These are phyloP conservation scores for Microcyclospora pomicola DNA, from an alignment of 2,329 filamentous ascomycete species.

Conservation along the genomic window DNA sequence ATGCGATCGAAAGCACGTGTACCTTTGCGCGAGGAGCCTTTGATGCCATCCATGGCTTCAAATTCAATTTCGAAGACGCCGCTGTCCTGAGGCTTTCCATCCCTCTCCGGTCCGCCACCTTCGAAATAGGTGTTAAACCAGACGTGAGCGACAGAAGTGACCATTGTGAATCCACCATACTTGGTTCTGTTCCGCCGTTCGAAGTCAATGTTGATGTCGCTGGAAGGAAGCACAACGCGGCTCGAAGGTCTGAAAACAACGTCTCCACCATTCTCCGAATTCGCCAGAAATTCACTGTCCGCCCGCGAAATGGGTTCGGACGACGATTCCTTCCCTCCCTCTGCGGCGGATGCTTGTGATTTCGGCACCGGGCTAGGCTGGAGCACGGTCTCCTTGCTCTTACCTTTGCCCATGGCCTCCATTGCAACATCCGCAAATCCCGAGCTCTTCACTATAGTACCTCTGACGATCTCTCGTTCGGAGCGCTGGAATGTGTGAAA, in stretches of 20 bases:
- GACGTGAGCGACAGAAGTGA: constrained; percentile 82
- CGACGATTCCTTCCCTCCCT: constrained; percentile 1
- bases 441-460: constrained; percentile 33
- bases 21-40: constrained; percentile 73
- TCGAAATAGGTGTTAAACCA: constrained; percentile 98
- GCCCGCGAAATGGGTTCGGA: constrained; percentile 5
- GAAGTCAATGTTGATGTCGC: constrained; percentile 80
- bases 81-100: constrained; percentile 50
- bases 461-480: constrained; percentile 55
- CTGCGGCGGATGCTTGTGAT: constrained; percentile 1
- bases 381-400: constrained; percentile 11
- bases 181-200: constrained; percentile 71
- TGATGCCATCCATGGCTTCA: constrained; percentile 84
- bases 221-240: constrained; percentile 59
- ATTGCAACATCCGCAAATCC: constrained; percentile 32
- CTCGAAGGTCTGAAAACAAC: constrained; percentile 63
- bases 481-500: constrained; percentile 65
- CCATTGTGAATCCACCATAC: constrained; percentile 68
- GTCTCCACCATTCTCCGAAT: constrained; percentile 44
- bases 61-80: constrained; percentile 61
- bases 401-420: constrained; percentile 22
- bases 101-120: constrained; percentile 56
- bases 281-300: constrained; percentile 6
- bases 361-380: constrained; percentile 5
- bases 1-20: constrained; percentile 68